Evolutionary conservation across 306 rosid species (phyloP).

Genomic region (Crataegus laevigata): DNA sequence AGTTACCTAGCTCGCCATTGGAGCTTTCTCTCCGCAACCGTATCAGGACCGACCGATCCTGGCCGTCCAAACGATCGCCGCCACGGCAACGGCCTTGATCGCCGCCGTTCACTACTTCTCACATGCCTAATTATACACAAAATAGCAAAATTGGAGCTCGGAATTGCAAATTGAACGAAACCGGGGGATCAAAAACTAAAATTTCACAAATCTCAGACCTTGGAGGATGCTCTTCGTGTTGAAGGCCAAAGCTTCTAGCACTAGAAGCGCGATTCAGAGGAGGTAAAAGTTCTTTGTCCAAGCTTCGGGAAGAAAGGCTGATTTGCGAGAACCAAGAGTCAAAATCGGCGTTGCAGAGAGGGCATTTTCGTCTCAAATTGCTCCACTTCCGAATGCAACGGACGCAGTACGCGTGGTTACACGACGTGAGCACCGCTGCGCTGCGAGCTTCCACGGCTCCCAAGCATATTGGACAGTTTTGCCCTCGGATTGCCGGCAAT

Average conservation of each 20-base stretch:
- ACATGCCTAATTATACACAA: constrained; percentile 11
- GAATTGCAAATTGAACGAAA: neutral
- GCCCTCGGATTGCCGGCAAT: constrained; percentile 34
- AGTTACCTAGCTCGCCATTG: constrained; percentile 55
- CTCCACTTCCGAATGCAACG: constrained; percentile 55
- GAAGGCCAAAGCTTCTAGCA: neutral
- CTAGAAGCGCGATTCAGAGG: neutral
- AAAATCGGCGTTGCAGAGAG: constrained; percentile 52
- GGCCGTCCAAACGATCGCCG: constrained; percentile 53
- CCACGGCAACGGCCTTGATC: constrained; percentile 40
- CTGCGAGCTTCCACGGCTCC: constrained; percentile 18
- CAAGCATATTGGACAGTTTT: constrained; percentile 44
- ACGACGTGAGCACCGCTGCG: constrained; percentile 35
- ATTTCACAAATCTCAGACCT: neutral
- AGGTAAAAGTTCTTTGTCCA: constrained; percentile 26
- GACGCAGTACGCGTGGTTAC: constrained; percentile 46
- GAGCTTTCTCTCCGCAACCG: constrained; percentile 37
- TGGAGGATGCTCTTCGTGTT: neutral
- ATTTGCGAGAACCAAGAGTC: constrained; percentile 39
- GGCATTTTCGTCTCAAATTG: constrained; percentile 39
- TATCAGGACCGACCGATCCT: constrained; percentile 23
- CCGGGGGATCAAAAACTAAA: neutral
- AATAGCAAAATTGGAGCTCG: neutral
- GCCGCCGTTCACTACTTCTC: constrained; percentile 14
- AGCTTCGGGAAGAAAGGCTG: constrained; percentile 25